These are phyloP conservation scores for Lophiotrema nucula DNA, from an alignment of 495 filamentous ascomycete species.

Conservation along the genomic window DNA sequence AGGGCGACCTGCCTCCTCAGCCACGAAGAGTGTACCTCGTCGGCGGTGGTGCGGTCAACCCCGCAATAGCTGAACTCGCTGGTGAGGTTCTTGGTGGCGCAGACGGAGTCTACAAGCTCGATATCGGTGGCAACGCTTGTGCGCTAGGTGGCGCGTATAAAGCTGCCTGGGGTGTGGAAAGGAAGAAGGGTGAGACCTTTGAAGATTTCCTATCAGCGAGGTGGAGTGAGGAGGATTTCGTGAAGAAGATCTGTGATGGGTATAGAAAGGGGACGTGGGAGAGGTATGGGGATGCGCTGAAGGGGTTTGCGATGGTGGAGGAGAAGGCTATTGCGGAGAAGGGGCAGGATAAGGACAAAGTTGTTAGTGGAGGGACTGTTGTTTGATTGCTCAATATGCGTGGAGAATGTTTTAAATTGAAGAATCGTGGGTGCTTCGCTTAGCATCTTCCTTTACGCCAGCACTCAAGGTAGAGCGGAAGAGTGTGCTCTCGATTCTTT, in stretches of 20 bases:
- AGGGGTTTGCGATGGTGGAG: conserved; percentile 81
- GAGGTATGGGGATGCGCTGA: conserved; percentile 70
- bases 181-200: conserved; percentile 67
- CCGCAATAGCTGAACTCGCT: conserved; percentile 74
- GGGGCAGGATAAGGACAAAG: conserved; percentile 22
- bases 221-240: conserved; percentile 81
- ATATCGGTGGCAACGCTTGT: conserved; percentile 95
- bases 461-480: no score
- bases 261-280: conserved; percentile 73
- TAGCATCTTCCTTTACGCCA: no score
- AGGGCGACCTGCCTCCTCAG: conserved; percentile 69
- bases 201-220: conserved; percentile 77
- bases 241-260: conserved; percentile 77
- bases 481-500: no score
- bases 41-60: conserved; percentile 84
- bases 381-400: no score
- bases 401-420: no score
- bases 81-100: conserved; percentile 84
- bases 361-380: no score
- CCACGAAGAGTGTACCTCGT: conserved; percentile 90
- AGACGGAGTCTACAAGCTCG: conserved; percentile 87
- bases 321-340: conserved; percentile 53
- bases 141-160: conserved; percentile 96
- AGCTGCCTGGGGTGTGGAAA: conserved; percentile 86
- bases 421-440: no score